Percentiles rank a stretch among this genome's conserved stretches.
phyloP scores from a whole-genome alignment of 2,329 filamentous ascomycete species.

The Colletotrichum sp. region DNA sequence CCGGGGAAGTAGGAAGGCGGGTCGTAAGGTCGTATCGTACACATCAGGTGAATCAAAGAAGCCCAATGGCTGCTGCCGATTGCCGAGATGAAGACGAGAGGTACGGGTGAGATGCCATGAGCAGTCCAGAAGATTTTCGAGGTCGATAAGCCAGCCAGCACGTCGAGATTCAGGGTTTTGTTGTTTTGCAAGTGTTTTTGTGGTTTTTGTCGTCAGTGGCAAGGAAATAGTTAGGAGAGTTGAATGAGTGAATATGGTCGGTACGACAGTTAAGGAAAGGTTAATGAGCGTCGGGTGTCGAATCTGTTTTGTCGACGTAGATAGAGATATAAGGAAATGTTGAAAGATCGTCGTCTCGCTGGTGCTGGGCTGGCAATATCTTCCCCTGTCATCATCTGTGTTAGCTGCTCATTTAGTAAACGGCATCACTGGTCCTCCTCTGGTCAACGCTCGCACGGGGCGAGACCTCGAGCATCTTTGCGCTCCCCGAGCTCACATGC shows the following conservation, averaged over 20 bases:
- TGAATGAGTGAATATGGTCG: constrained; percentile 37
- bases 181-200: constrained; percentile 21
- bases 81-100: neutral
- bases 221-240: constrained; percentile 30
- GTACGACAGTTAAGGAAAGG: constrained; percentile 15
- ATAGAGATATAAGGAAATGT: constrained; percentile 6
- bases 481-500: constrained; percentile 79
- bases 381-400: neutral
- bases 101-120: neutral
- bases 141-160: constrained; percentile 5
- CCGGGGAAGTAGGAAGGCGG: constrained; percentile 22
- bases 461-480: constrained; percentile 73
- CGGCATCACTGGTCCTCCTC: neutral
- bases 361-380: constrained; percentile 8
- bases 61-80: neutral
- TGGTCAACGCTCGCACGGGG: constrained; percentile 57
- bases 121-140: neutral
- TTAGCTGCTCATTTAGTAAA: neutral
- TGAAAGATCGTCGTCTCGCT: constrained; percentile 12
- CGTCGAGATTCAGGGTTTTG: neutral
- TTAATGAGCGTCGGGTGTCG: neutral
- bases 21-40: constrained; percentile 21
- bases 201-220: constrained; percentile 22
- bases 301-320: neutral
- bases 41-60: neutral